These are phyloP conservation scores for Neonectria punicea DNA, from an alignment of 2,329 filamentous ascomycete genomes.

Conservation along the genomic window DNA sequence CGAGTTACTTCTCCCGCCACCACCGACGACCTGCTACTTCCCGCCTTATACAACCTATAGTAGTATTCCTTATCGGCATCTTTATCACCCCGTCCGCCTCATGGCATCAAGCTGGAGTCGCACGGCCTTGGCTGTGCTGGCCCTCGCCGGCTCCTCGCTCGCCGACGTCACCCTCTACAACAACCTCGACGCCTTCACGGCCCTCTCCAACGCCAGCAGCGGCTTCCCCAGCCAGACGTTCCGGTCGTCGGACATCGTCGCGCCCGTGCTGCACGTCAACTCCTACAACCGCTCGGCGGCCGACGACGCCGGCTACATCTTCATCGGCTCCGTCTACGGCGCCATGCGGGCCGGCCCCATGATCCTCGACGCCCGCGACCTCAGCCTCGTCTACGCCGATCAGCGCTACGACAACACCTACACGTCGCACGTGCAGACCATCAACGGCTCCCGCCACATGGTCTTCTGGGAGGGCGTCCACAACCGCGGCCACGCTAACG, in stretches of 20 bases:
- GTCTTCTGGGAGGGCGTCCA: conserved; percentile 50
- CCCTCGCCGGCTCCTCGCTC: conserved; percentile 24
- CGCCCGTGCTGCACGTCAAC: conserved; percentile 50
- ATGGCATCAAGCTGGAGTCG: conserved; percentile 24
- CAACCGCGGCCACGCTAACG: conserved; percentile 43
- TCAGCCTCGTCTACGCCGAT: conserved; percentile 52
- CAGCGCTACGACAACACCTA: conserved; percentile 44
- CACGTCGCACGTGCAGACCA: conserved; percentile 42
- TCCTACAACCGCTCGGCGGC: conserved; percentile 39
- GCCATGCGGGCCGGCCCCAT: conserved; percentile 45
- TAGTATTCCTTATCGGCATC: background rate
- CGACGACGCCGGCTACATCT: conserved; percentile 47
- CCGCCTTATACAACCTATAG: conserved; percentile 1
- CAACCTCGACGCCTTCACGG: conserved; percentile 43
- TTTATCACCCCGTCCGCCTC: background rate
- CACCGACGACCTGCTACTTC: background rate
- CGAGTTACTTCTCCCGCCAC: background rate
- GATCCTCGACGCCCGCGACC: conserved; percentile 48
- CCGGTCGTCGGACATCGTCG: conserved; percentile 46
- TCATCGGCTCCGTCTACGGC: conserved; percentile 44
- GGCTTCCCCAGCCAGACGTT: conserved; percentile 48
- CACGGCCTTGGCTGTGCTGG: conserved; percentile 15
- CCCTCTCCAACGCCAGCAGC: conserved; percentile 37
- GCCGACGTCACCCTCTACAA: conserved; percentile 42
- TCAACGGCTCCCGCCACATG: conserved; percentile 47